Conservation (phyloP, 345 rosid genomes). For the Euphorbia pulcherrima region DNA sequence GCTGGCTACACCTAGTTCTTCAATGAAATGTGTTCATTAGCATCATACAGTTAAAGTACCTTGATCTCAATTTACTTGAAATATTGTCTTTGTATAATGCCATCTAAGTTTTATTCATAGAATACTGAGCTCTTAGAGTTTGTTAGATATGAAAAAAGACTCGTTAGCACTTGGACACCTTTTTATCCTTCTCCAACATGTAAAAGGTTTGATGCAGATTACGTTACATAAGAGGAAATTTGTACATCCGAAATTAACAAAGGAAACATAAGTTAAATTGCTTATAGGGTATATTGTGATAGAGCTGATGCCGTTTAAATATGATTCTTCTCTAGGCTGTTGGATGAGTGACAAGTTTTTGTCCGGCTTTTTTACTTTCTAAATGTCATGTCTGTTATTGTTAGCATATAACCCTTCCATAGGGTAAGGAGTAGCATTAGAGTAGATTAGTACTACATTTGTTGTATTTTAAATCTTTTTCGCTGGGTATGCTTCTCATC, state of each 20-base stretch:
- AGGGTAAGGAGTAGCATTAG: neutral
- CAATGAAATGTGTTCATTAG: neutral
- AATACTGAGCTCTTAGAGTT: too few species aligned
- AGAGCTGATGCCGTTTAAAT: neutral
- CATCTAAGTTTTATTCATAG: neutral
- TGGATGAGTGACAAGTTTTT: neutral
- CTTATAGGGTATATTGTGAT: neutral
- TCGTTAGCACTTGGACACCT: neutral
- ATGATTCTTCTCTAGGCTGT: neutral
- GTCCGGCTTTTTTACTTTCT: neutral
- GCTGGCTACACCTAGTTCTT: constrained; percentile 18
- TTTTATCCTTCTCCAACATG: neutral
- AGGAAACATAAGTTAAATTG: neutral
- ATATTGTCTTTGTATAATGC: neutral
- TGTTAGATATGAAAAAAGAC: neutral
- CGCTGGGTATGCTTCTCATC: neutral
- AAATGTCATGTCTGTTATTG: neutral
- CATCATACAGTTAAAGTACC: neutral
- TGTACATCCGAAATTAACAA: neutral
- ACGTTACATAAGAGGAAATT: neutral
- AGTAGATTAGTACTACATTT: neutral
- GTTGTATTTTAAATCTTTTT: neutral
- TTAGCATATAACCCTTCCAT: neutral
- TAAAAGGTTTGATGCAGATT: neutral
- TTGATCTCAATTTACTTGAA: neutral